Evolutionary conservation across 768 basidiomycete species (phyloP), one percentile per base, ranked within the genome.

Genomic region (Polyporus arcularius): DNA sequence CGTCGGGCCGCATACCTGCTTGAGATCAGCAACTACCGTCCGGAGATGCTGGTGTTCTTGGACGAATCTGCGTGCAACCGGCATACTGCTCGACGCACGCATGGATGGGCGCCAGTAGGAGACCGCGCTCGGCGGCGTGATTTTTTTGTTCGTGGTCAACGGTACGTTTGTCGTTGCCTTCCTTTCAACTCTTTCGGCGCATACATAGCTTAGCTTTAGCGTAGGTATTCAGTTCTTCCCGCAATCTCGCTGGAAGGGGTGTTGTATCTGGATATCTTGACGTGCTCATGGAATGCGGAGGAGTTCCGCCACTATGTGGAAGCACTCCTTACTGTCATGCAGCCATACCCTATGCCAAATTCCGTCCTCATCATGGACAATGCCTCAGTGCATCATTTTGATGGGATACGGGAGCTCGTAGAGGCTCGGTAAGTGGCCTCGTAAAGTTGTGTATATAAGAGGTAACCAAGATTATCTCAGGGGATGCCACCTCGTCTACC

Each of bases 321-420:
- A 4, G 62, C 68, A 0, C 62, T 80, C 0, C 71, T 80, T 1
- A 66, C 70, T 30, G 40, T 59, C 2, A 80, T 80, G 79, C 60
- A 76, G 18, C 76, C 74, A 1, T 79, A 62, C 50, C 78, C 76
- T 0, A 60, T 31, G 0, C 64, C 63, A 3, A 75, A 78, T 11
- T 77, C 73, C 7, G 75, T 78, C 1, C 58, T 79, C 38, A 66
- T 79, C 1, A 74, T 79, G 72, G 78, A 78, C 59, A 78, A 78
- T 61, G 71, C 72, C 7, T 31, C 53, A 1, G 76, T 78, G 18
- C 76, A 80, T 59, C 69, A 78, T 39, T 57, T 62, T 28, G 55
- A 61, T 0, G 62, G 62, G 0, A 58, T 80, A 4, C 53, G 43
- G 2, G 70, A 74, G n/a, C 59, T 75, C 53, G 66, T 76, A 49